A percentile compares a stretch with the other conserved stretches of the same genome.
These are phyloP conservation scores for Flaveria floridana DNA, from an alignment of 140 eudicot genomes.

Conservation along the genomic window DNA sequence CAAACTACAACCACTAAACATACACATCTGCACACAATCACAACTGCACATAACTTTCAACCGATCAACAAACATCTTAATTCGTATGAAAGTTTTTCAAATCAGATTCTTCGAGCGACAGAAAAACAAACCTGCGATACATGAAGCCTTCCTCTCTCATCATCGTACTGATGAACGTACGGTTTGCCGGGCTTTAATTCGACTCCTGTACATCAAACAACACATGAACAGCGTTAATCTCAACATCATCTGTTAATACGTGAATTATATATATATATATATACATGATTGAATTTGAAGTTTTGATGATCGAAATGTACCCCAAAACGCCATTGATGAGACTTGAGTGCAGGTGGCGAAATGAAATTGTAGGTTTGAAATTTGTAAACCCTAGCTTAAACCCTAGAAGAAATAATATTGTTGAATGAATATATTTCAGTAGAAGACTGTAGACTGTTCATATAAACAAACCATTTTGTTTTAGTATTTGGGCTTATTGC, in stretches of 20 bases:
- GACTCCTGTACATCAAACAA: constrained; percentile 54
- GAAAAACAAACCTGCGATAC: constrained; percentile 64
- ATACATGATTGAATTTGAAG: background rate
- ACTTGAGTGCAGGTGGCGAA: background rate
- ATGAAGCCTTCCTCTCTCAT: constrained; percentile 67
- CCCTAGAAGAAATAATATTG: constrained; percentile 34
- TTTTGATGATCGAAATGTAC: constrained; percentile 31
- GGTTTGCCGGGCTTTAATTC: constrained; percentile 90
- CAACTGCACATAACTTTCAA: background rate
- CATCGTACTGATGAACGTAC: constrained; percentile 51
- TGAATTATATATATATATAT: too few relatives aligned
- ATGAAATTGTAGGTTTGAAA: background rate
- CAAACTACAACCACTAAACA: background rate
- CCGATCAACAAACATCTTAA: background rate
- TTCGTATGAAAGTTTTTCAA: background rate
- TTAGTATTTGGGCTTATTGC: constrained; percentile 1
- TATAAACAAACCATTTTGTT: background rate
- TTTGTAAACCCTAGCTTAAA: constrained; percentile 32
- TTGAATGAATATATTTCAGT: too few relatives aligned
- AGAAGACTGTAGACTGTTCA: background rate
- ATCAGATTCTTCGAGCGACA: background rate
- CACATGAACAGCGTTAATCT: constrained; percentile 6
- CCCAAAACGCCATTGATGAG: constrained; percentile 72
- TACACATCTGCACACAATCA: background rate
- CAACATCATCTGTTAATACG: background rate